Base-by-base conservation (phyloP, 805 yeast species). In the Candida multigemmis region DNA sequence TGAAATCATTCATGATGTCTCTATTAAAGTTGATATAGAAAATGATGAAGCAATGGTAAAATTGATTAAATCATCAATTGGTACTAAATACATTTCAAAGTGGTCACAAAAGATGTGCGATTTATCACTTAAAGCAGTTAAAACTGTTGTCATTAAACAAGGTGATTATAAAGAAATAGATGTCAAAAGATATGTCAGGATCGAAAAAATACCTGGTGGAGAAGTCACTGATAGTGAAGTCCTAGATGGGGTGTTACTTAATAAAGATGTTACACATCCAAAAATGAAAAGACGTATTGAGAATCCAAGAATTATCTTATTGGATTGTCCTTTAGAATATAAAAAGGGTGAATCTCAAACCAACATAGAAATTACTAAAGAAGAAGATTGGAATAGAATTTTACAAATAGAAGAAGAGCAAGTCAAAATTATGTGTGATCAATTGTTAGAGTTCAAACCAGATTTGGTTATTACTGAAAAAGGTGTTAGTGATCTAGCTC, bases 261-360 rank as follows among this genome's bases (percentile, higher is more conserved):
- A 91, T 65, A 91, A 91, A 58, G 99, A 91, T 50, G 93, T 91
- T 32, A 86, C 93, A n/a, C 99, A 91, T 58, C 98, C 99, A 37
- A 86, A 87, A 56, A 91, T 91, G 99, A 78, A 78, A 43, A 77
- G 99, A 53, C 49, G 65, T 43, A 81, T 91, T 41, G 82, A 79
- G 51, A 82, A 85, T 46, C 99, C 99, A 26, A 73, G 89, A 38
- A 74, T 91, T 30, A 71, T 91, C 12, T 68, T 91, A 40, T 68
- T 91, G 42, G 99, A 91, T 60, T 87, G 96, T 58, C 96, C 99
- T 8, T 68, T 91, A 44, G 99, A 91, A 60, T 91, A 91, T 64
- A 91, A 91, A 65, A 91, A 91, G 69, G 99, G 98, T 39, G 99
- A 91, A 62, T 86, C 96, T 3, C 98, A 91, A 57, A 91, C 97